Base-by-base conservation (phyloP, 2,329 filamentous ascomycete genomes). In the Xylariaceae sp. region DNA sequence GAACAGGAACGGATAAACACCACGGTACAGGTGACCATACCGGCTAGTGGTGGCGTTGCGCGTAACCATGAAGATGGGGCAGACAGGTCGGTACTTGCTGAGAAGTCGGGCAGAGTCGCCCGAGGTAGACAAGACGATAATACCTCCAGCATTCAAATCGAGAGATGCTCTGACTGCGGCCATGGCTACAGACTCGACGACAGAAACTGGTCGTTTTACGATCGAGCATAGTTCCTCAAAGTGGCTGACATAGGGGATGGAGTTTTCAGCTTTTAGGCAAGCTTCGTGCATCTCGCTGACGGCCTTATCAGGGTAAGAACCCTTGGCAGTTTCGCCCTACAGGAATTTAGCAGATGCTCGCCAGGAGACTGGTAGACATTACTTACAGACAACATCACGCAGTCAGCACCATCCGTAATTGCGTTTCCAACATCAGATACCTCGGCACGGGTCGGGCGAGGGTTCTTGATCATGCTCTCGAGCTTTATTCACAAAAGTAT, bases 391-490 rank as follows among this genome's bases (percentile, higher is more conserved):
- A 99, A 84, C 94, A 99, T 99, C 75, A 99, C 94, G 78, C 94
- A 99, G 84, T 99, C 94, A 58, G 93, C 92, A 69, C 94, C 94
- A 72, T 99, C 94, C 46, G 96, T 91, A 63, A 99, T 92, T 64
- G 94, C 94, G 76, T 99, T 99, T 67, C 94, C 94, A 59, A 99
- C 94, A 72, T 99, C 94, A 71, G 91, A 96, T 73, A 99, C 96
- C 81, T 99, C 94, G 62, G 94, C 94, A 77, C 94, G 92, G 61
- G 94, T 99, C 45, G 94, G 94, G 60, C 94, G 91, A 64, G 94
- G 94, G 83, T 99, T 99, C 84, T 96, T 97, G 77, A 96, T 99
- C 94, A 99, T 99, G 62, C 92, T 96, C 85, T 99, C 94, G 66
- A 99, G 85, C 57, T 60, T n/a, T n/a, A n/a, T n/a, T n/a, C n/a